These are phyloP conservation scores for Xylaria castorea DNA, from an alignment of 495 filamentous ascomycete genomes.

Conservation along the genomic window DNA sequence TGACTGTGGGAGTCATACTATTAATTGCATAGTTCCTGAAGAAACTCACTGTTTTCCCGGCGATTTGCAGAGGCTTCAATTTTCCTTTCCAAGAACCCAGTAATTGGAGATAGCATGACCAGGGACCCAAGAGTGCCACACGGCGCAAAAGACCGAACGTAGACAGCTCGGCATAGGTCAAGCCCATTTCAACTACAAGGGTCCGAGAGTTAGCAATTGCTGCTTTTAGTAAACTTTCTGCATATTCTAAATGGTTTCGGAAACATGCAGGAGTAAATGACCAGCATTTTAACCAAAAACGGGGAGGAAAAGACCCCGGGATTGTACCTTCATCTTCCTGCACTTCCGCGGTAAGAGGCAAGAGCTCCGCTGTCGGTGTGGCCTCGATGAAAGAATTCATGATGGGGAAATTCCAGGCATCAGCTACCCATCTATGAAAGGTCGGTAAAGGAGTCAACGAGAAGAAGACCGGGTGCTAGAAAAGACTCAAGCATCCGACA, in stretches of 20 bases:
- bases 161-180: conserved; percentile 63
- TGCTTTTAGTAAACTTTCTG: neutral
- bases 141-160: conserved; percentile 72
- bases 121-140: conserved; percentile 74
- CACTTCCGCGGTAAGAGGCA: conserved; percentile 65
- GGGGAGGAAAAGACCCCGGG: neutral
- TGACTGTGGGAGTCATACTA: neutral
- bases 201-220: neutral
- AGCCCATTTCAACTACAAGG: conserved; percentile 44
- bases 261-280: neutral
- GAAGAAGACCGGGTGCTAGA: too few species aligned
- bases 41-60: conserved; percentile 74
- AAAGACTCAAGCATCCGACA: too few species aligned
- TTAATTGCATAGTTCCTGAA: conserved; percentile 42
- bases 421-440: conserved; percentile 56
- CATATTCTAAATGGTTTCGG: neutral
- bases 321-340: conserved; percentile 65
- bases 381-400: conserved; percentile 77
- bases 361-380: conserved; percentile 81
- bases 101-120: conserved; percentile 71
- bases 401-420: conserved; percentile 71
- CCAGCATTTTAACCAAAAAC: neutral
- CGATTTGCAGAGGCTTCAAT: conserved; percentile 45
- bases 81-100: conserved; percentile 67
- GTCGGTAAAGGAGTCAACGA: neutral